These are phyloP conservation scores for Penicillium simplicissimum DNA, from an alignment of 495 filamentous ascomycete species.

Conservation along the genomic window DNA sequence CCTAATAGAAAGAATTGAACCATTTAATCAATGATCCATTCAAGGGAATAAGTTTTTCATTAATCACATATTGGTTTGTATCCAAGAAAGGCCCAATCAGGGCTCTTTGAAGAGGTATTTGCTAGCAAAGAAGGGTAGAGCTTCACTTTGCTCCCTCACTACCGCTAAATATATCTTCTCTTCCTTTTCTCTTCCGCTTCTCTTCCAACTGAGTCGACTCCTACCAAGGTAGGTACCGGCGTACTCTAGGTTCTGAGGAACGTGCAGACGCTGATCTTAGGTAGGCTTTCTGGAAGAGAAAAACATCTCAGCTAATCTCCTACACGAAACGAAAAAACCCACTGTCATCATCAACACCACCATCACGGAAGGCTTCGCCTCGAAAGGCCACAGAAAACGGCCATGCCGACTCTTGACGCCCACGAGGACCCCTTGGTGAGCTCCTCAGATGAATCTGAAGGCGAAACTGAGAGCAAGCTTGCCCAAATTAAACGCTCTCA, in stretches of 20 bases:
- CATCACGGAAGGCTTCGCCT: background rate
- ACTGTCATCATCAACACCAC: too few species aligned
- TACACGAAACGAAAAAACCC: background rate
- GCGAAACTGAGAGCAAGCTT: conserved; percentile 31
- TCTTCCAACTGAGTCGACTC: background rate
- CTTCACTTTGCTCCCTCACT: background rate
- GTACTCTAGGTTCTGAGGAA: background rate
- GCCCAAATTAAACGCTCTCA: conserved; percentile 43
- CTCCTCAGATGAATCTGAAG: conserved; percentile 33
- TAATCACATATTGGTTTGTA: background rate
- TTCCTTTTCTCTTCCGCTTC: background rate
- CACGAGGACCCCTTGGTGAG: conserved; percentile 9
- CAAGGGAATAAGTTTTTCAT: background rate
- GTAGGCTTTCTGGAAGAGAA: background rate
- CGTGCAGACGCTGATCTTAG: too few species aligned
- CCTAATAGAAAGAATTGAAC: background rate
- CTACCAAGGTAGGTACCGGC: background rate
- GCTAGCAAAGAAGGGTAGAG: background rate
- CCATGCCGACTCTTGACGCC: conserved; percentile 1
- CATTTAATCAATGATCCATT: background rate
- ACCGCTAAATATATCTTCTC: background rate
- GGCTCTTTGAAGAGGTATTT: background rate
- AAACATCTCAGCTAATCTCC: background rate
- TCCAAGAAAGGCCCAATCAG: background rate
- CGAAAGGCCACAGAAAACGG: background rate